Evolutionary conservation across 73 alveolate genomes (phyloP), one percentile per base, ranked within the genome.

Genomic region (Halteria grandinella): DNA sequence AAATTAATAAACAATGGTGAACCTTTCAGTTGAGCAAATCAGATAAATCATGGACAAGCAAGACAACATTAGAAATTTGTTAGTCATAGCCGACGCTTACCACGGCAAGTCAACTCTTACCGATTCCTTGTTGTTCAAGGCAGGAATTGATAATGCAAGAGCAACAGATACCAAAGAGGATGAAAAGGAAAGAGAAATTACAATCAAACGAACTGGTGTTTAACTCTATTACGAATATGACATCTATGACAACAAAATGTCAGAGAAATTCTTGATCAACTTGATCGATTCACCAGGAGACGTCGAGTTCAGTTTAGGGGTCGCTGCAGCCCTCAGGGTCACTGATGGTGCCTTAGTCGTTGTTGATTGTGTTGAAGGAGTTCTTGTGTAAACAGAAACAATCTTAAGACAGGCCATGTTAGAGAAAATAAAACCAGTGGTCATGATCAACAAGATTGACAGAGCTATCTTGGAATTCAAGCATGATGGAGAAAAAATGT

Each of bases 211-310:
- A 58, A 95, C 99, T 0, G 86, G 95, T 11, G 87, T 89, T 27
- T 43, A 95, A 40, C 83, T 90, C 15, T 86, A 75, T 69, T 88
- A 74, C 47, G 85, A 86, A 40, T 31, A 34, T 34, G 51, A 47
- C 17, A 32, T 36, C 4, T 7, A 11, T 25, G 32, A 6, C 31
- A 53, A 45, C 51, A 28, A 57, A 11, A 25, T 3, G 25, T 20
- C 6, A 57, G 6, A 29, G 36, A 51, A 57, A n/a, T 86, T 62
- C 69, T 74, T 83, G 36, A 89, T 91, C 55, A 95, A 95, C 55
- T 76, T 97, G 62, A 97, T 97, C 53, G 99, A 97, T 76, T 94
- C 99, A 51, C 99, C 99, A 29, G 99, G 99, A 24, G 99, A 96
- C 71, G 98, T 96, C 4, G 99, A 95, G 87, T 95, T 95, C 88